These are phyloP conservation scores for Grosmannia penicillata DNA, from an alignment of 2,329 filamentous ascomycete species.

Conservation along the genomic window DNA sequence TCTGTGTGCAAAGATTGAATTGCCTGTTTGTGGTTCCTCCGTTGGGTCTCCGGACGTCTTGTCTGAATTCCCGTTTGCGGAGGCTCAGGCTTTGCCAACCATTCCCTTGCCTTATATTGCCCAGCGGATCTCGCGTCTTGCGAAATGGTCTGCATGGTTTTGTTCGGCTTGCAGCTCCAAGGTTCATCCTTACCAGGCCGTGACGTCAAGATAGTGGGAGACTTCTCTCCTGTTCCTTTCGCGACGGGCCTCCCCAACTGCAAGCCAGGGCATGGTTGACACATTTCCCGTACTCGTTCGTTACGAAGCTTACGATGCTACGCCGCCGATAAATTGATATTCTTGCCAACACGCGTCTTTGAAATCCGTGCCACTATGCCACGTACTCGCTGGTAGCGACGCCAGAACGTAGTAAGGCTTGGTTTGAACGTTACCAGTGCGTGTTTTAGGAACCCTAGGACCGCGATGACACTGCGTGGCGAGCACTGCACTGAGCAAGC, in stretches of 20 bases:
- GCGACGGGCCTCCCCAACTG: background rate
- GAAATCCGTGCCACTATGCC: too few relatives aligned
- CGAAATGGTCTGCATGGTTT: conserved; percentile 1
- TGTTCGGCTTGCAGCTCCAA: conserved; percentile 1
- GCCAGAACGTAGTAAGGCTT: too few relatives aligned
- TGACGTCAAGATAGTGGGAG: background rate
- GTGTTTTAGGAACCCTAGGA: too few relatives aligned
- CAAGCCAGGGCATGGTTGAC: conserved; percentile 6
- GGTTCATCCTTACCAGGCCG: background rate
- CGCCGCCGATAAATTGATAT: too few relatives aligned
- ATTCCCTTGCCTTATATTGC: background rate
- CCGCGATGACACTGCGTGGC: too few relatives aligned
- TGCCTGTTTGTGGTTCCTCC: conserved; percentile 17
- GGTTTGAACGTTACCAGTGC: too few relatives aligned
- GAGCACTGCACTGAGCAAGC: too few relatives aligned
- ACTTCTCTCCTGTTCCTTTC: background rate
- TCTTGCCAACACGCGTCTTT: too few relatives aligned
- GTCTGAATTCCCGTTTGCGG: conserved; percentile 17
- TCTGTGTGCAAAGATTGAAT: conserved; percentile 79
- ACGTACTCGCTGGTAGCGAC: too few relatives aligned
- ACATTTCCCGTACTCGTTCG: too few relatives aligned
- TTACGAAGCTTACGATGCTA: too few relatives aligned
- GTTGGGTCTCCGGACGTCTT: conserved; percentile 35
- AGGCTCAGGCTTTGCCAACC: conserved; percentile 19
- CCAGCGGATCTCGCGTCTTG: conserved; percentile 6